A percentile compares a stretch with the other conserved stretches of the same genome.
These are phyloP conservation scores for Backusella circina DNA, from an alignment of 192 early-diverging fungal genomes.

Conservation along the genomic window DNA sequence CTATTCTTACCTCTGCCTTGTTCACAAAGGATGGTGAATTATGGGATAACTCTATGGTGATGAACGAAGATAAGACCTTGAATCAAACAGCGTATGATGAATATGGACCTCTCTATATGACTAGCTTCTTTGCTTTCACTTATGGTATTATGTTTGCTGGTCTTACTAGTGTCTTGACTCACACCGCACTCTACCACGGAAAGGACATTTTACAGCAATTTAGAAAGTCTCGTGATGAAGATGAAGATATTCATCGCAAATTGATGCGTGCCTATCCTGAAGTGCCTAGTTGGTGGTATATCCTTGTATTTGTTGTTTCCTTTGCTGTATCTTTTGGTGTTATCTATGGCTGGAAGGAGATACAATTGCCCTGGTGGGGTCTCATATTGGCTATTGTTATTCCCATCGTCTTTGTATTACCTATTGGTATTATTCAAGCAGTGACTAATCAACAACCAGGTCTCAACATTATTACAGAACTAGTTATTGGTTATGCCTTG, in stretches of 20 bases:
- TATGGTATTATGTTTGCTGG: slow-evolving; percentile 54
- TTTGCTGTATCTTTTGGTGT: slow-evolving; percentile 43
- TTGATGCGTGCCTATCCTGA: slow-evolving; percentile 72
- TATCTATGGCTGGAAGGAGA: slow-evolving; percentile 40
- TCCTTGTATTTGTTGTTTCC: slow-evolving; percentile 39
- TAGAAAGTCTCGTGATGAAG: slow-evolving; percentile 30
- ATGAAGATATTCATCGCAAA: slow-evolving; percentile 62
- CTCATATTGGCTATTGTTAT: slow-evolving; percentile 57
- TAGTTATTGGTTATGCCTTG: slow-evolving; percentile 75
- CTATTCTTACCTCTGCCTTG: slow-evolving; percentile 38
- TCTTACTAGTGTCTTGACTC: slow-evolving; percentile 51
- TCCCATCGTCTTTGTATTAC: slow-evolving; percentile 64
- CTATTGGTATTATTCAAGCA: slow-evolving; percentile 79
- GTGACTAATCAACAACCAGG: slow-evolving; percentile 77
- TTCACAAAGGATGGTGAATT: slow-evolving; percentile 30
- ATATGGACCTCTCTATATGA: slow-evolving; percentile 44
- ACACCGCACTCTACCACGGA: slow-evolving; percentile 60
- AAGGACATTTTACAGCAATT: slow-evolving; percentile 46
- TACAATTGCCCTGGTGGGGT: slow-evolving; percentile 76
- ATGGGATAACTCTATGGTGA: slow-evolving; percentile 33
- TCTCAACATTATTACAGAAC: slow-evolving; percentile 83
- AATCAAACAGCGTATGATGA: slow-evolving; percentile 41
- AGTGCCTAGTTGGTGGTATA: slow-evolving; percentile 62
- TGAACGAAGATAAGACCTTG: slow-evolving; percentile 33
- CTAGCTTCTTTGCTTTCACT: slow-evolving; percentile 45